Base-by-base conservation (phyloP, 306 rosid genomes). In the Trifolium pratense region DNA sequence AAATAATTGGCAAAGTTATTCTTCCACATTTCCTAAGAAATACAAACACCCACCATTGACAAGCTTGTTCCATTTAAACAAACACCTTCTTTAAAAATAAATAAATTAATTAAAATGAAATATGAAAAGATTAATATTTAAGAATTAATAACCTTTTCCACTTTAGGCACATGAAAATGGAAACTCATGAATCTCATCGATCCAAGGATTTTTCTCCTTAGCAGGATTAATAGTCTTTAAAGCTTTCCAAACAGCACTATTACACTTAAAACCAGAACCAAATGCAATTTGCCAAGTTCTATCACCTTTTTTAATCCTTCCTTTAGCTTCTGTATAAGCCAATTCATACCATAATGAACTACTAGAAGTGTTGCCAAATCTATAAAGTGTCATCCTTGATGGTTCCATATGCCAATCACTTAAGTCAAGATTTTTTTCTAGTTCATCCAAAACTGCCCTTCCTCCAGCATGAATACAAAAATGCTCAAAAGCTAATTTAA, bases 281-380 rank as follows among this genome's bases (percentile, higher is more conserved):
- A 56, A 56, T 56, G 62, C 62, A 56, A 56, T 56, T 56, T 56
- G 62, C 62, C 62, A 56, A 1, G 34, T 56, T 56, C 62, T 56
- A 56, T 56, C 62, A 23, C 34, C 34, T 56, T 56, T 56, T 25
- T 5, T 56, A 26, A 56, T 23, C 62, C 62, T 56, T 3, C 62
- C 62, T 56, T 56, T 56, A 56, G 62, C 62, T 56, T 56, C 62
- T 2, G 62, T 56, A 23, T 56, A 56, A 56, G 62, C 62, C 9
- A 56, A 23, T 56, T 56, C 62, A 56, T 56, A 56, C 62, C 62
- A 56, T 9, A 56, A 56, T 23, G 62, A 56, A 23, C 62, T 56
- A 56, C 62, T 56, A 1, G 62, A 56, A 56, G 62, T 56, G 62
- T 56, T 56, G 4, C 62, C 62, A 56, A 56, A 56, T 56, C 62